Conservation (phyloP, 2,329 filamentous ascomycete species). For the Scedosporium aurantiacum region DNA sequence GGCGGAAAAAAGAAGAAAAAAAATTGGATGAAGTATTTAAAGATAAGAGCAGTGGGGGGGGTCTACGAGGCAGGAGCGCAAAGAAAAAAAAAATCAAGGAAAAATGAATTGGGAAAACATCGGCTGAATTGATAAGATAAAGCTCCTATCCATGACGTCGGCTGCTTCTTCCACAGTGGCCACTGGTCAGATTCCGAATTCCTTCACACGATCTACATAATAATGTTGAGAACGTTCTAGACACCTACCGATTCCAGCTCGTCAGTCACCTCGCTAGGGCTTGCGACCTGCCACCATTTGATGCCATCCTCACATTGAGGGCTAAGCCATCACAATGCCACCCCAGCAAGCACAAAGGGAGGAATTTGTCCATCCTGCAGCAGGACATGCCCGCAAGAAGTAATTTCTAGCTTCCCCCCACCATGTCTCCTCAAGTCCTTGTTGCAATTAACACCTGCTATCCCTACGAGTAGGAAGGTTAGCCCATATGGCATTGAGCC, state of each 20-base stretch:
- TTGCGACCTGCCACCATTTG: neutral
- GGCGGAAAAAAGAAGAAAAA: no score
- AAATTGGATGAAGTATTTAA: no score
- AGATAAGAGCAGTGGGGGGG: no score
- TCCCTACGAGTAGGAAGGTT: neutral
- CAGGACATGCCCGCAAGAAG: conserved; percentile 42
- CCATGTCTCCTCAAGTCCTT: neutral
- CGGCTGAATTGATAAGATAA: conserved; percentile 8
- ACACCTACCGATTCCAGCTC: neutral
- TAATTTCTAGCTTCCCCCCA: conserved; percentile 15
- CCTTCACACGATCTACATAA: neutral
- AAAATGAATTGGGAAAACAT: conserved; percentile 3
- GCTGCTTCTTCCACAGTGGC: conserved; percentile 4
- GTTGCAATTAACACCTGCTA: neutral
- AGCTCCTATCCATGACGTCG: conserved; percentile 6
- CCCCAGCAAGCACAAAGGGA: conserved; percentile 19
- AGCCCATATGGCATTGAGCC: conserved; percentile 44
- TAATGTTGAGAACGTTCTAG: neutral
- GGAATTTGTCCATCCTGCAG: conserved; percentile 34
- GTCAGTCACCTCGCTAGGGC: neutral
- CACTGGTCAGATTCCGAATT: neutral
- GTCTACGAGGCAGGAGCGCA: no score
- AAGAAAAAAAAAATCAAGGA: conserved; percentile 3
- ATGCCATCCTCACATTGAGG: conserved; percentile 3
- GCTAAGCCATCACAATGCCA: conserved; percentile 23